Evolutionary conservation across 345 rosid species (phyloP).

Genomic region (Dipteronia dyeriana): DNA sequence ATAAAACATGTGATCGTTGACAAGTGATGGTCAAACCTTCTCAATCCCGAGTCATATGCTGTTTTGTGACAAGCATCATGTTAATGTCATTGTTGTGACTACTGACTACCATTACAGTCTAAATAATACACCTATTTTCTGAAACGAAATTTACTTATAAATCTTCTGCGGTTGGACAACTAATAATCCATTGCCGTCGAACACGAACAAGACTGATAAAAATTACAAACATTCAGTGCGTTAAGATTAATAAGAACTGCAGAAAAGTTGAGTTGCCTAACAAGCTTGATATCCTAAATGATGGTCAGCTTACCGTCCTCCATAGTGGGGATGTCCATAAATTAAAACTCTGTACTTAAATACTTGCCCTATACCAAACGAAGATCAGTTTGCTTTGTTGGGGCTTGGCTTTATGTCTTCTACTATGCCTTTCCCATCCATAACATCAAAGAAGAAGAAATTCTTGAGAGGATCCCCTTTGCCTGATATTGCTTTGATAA

Average conservation of each 20-base stretch:
- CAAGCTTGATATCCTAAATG: too few relatives aligned
- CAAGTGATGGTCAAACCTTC: too few relatives aligned
- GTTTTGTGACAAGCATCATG: too few relatives aligned
- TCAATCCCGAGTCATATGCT: neutral
- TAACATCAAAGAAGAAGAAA: constrained; percentile 83
- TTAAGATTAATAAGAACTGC: neutral
- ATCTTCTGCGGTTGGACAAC: neutral
- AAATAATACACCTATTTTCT: neutral
- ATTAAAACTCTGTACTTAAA: neutral
- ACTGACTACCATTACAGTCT: neutral
- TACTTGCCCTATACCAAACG: neutral
- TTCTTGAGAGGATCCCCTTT: constrained; percentile 91
- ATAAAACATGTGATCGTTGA: too few relatives aligned
- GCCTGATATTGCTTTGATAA: constrained; percentile 84
- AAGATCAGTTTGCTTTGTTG: constrained; percentile 21
- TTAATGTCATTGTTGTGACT: neutral
- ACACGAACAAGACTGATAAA: neutral
- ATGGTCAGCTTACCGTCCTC: too few relatives aligned
- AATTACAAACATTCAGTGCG: neutral
- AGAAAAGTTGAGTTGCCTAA: neutral
- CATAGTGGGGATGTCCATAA: neutral
- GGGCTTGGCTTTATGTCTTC: constrained; percentile 64
- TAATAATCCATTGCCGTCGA: neutral
- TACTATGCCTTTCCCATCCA: constrained; percentile 84
- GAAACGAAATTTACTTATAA: neutral